Evolutionary conservation across 179 eudicot genomes (phyloP).

Genomic region (Silene noctiflora): DNA sequence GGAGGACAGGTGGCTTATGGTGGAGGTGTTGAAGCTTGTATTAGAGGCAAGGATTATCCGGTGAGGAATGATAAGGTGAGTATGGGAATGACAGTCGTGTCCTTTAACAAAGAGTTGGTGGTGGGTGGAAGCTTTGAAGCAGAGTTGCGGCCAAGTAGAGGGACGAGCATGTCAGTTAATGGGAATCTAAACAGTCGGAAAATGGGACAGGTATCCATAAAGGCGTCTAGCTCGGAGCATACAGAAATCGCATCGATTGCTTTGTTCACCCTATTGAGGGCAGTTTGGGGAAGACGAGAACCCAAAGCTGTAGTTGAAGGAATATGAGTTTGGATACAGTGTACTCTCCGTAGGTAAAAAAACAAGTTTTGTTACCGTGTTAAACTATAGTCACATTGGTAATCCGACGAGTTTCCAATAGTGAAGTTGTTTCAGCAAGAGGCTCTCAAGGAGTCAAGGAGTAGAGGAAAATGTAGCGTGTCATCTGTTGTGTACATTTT

Average conservation of each 20-base stretch:
- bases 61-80: slow-evolving; percentile 62
- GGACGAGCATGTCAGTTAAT: slow-evolving; percentile 51
- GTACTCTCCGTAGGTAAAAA: neutral
- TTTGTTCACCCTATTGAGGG: slow-evolving; percentile 46
- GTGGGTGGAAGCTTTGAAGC: slow-evolving; percentile 64
- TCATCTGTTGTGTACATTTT: neutral
- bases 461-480: too few species aligned
- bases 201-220: slow-evolving; percentile 69
- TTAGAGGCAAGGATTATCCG: slow-evolving; percentile 82
- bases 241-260: slow-evolving; percentile 67
- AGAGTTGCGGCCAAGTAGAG: slow-evolving; percentile 62
- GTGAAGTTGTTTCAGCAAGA: neutral
- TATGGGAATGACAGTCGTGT: slow-evolving; percentile 50
- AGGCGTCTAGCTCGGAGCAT: slow-evolving; percentile 70
- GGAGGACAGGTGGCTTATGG: slow-evolving; percentile 65
- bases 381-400: neutral
- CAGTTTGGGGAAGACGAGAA: slow-evolving; percentile 43
- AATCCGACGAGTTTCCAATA: neutral
- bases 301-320: neutral
- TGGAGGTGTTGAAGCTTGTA: slow-evolving; percentile 71
- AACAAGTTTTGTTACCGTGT: neutral
- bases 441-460: too few species aligned
- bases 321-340: slow-evolving; percentile 23
- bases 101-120: slow-evolving; percentile 62
- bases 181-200: slow-evolving; percentile 65